These are phyloP conservation scores for Geotrichum restrictum DNA, from an alignment of 1,139 yeast genomes.

Conservation along the genomic window DNA sequence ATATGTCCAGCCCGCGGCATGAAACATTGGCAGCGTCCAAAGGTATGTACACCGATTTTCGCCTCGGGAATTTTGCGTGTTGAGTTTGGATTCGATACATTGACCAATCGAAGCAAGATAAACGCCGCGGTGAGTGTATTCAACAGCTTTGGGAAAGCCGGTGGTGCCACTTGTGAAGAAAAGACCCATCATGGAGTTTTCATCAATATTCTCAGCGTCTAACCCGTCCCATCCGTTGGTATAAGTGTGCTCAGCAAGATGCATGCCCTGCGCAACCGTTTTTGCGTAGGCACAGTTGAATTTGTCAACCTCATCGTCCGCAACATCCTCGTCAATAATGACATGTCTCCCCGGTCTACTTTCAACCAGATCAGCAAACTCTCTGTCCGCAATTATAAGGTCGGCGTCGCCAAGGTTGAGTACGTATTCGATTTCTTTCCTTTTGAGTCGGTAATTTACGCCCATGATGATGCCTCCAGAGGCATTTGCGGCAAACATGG, in stretches of 20 bases:
- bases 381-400: constrained; percentile 38
- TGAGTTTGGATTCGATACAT: constrained; percentile 37
- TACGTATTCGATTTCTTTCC: constrained; percentile 36
- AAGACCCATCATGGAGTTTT: constrained; percentile 34
- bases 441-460: constrained; percentile 38
- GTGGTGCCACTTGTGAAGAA: constrained; percentile 73
- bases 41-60: constrained; percentile 36
- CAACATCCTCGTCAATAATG: constrained; percentile 35
- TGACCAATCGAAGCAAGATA: constrained; percentile 38
- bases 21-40: constrained; percentile 43
- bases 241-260: constrained; percentile 21
- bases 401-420: constrained; percentile 37
- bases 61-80: constrained; percentile 34
- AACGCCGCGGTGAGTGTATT: constrained; percentile 50
- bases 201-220: constrained; percentile 33
- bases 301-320: constrained; percentile 24
- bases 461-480: constrained; percentile 39
- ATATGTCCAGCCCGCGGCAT: constrained; percentile 42
- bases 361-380: constrained; percentile 33
- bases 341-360: constrained; percentile 22
- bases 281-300: constrained; percentile 30
- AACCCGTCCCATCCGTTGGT: constrained; percentile 29
- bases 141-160: constrained; percentile 74
- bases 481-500: constrained; percentile 39
- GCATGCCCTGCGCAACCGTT: constrained; percentile 31